phyloP scores from a whole-genome alignment of 495 filamentous ascomycete species.

The Penicillium salamii region DNA sequence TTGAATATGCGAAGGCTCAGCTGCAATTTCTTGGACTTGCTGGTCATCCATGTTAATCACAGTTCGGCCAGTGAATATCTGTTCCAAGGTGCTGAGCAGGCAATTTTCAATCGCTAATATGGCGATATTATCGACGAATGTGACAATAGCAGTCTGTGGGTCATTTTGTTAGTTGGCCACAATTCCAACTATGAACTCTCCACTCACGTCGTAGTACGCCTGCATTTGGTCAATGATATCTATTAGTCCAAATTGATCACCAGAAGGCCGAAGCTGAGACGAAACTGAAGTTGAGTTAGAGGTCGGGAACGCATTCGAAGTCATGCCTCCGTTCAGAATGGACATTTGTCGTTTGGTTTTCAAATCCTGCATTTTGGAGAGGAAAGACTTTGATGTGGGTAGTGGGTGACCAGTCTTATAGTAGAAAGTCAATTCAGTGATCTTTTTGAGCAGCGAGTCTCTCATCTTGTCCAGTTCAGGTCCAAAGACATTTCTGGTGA shows the following conservation, averaged over 20 bases:
- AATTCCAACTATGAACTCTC: background rate
- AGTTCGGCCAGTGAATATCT: slow-evolving; percentile 26
- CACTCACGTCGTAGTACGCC: slow-evolving; percentile 35
- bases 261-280: slow-evolving; percentile 2
- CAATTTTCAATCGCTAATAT: slow-evolving; percentile 56
- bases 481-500: slow-evolving; percentile 26
- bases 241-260: slow-evolving; percentile 18
- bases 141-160: slow-evolving; percentile 55
- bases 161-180: background rate
- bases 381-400: slow-evolving; percentile 41
- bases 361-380: slow-evolving; percentile 24
- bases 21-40: slow-evolving; percentile 16
- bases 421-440: slow-evolving; percentile 42
- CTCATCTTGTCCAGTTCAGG: slow-evolving; percentile 30
- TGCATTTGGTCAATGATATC: slow-evolving; percentile 35
- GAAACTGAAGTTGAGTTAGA: too few species aligned
- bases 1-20: slow-evolving; percentile 11
- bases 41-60: slow-evolving; percentile 27
- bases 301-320: background rate
- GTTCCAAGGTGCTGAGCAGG: slow-evolving; percentile 37
- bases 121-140: slow-evolving; percentile 62
- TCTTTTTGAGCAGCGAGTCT: slow-evolving; percentile 31
- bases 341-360: slow-evolving; percentile 19
- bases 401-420: slow-evolving; percentile 43
- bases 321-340: background rate